Evolutionary conservation across 495 filamentous ascomycete genomes (phyloP).

Genomic region (Coniosporium apollinis): DNA sequence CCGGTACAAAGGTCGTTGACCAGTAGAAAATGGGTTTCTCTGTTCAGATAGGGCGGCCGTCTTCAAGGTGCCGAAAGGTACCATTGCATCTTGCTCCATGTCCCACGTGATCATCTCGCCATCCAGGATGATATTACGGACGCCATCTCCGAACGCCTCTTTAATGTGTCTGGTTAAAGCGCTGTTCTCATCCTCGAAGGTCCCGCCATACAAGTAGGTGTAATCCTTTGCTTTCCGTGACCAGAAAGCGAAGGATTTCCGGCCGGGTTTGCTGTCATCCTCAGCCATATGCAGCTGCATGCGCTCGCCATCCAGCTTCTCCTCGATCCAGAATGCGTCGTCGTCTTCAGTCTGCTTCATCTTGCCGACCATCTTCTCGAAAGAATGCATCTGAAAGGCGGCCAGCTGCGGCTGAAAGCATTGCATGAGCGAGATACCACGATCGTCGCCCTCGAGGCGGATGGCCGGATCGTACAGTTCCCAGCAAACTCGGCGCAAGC

Average conservation of each 20-base stretch:
- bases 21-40: slow-evolving; percentile 55
- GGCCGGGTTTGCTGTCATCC: slow-evolving; percentile 48
- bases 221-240: slow-evolving; percentile 95
- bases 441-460: slow-evolving; percentile 56
- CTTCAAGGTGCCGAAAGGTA: slow-evolving; percentile 86
- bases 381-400: slow-evolving; percentile 80
- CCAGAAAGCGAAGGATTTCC: slow-evolving; percentile 74
- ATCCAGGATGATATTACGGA: slow-evolving; percentile 78
- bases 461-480: slow-evolving; percentile 67
- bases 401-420: slow-evolving; percentile 96
- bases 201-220: slow-evolving; percentile 77
- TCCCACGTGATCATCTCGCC: slow-evolving; percentile 99
- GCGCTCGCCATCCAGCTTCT: slow-evolving; percentile 91
- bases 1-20: slow-evolving; percentile 62
- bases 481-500: slow-evolving; percentile 84
- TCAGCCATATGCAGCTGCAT: slow-evolving; percentile 92
- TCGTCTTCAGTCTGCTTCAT: slow-evolving; percentile 56
- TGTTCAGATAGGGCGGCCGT: slow-evolving; percentile 73
- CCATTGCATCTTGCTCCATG: slow-evolving; percentile 63
- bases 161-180: slow-evolving; percentile 66
- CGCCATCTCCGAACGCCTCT: slow-evolving; percentile 58
- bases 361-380: slow-evolving; percentile 63
- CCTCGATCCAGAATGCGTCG: slow-evolving; percentile 83
- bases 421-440: slow-evolving; percentile 69
- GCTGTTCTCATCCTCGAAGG: slow-evolving; percentile 57